These are phyloP conservation scores for Metschnikowia koreensis DNA, from an alignment of 805 yeast species.

Conservation along the genomic window DNA sequence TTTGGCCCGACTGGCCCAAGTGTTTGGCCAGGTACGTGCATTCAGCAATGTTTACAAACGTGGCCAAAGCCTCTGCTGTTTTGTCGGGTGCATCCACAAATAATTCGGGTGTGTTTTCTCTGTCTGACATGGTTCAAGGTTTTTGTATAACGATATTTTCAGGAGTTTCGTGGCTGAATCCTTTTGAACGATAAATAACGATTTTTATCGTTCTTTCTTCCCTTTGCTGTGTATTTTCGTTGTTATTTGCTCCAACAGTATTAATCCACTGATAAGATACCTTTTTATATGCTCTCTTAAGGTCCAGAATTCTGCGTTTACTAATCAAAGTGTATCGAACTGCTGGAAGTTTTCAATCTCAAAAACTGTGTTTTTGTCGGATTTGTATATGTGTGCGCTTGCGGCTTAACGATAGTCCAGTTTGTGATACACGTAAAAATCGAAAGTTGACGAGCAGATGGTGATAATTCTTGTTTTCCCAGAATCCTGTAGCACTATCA, in stretches of 20 bases:
- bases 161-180: background rate
- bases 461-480: no score
- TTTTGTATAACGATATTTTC: background rate
- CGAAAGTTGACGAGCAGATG: background rate
- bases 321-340: no score
- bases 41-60: slow-evolving; percentile 54
- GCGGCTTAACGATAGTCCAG: no score
- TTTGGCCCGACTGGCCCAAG: slow-evolving; percentile 71
- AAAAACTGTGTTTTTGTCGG: no score
- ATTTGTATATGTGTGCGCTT: no score
- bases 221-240: no score
- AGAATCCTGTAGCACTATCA: background rate
- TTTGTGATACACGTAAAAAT: no score
- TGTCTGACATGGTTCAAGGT: slow-evolving; percentile 2
- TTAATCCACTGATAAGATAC: no score
- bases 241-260: no score
- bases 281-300: no score
- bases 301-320: no score
- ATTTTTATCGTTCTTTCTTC: background rate
- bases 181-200: background rate
- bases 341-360: no score
- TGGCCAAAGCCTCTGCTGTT: slow-evolving; percentile 64
- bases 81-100: slow-evolving; percentile 48
- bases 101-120: slow-evolving; percentile 20
- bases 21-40: slow-evolving; percentile 62